Percentiles rank a stretch among this genome's conserved stretches.
phyloP scores from a whole-genome alignment of 2,329 filamentous ascomycete species.

The Cadophora malorum region DNA sequence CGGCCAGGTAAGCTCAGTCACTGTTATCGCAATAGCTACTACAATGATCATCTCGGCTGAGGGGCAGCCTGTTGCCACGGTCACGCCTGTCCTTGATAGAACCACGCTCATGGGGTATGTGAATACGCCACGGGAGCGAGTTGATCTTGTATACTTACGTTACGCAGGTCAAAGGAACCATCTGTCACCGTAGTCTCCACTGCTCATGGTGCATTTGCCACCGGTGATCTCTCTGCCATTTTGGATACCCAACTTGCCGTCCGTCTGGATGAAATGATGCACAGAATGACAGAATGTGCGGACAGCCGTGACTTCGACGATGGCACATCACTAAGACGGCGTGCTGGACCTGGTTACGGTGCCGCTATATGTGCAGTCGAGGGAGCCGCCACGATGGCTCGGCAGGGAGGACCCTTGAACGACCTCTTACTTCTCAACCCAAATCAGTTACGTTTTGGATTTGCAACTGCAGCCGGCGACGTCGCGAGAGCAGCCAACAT shows the following conservation, averaged over 20 bases:
- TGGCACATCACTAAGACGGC: neutral
- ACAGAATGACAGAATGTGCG: slow-evolving; percentile 5
- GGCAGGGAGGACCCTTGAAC: neutral
- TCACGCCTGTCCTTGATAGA: neutral
- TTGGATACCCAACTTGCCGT: slow-evolving; percentile 3
- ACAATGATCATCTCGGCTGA: slow-evolving; percentile 6
- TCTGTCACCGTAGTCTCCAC: slow-evolving; percentile 1
- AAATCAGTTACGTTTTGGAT: neutral
- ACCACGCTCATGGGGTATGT: slow-evolving; percentile 2
- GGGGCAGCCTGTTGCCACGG: slow-evolving; percentile 1
- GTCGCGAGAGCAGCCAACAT: slow-evolving; percentile 3
- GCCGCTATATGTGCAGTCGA: slow-evolving; percentile 11
- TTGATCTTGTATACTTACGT: neutral
- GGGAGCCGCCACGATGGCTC: neutral
- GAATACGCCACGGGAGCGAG: neutral
- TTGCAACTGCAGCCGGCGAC: neutral
- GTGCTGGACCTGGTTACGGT: slow-evolving; percentile 8
- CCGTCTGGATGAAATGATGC: slow-evolving; percentile 6
- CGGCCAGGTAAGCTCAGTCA: neutral
- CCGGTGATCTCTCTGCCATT: slow-evolving; percentile 4
- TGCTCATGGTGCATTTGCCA: slow-evolving; percentile 6
- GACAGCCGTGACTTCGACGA: neutral
- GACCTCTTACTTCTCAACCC: slow-evolving; percentile 7
- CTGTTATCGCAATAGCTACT: neutral
- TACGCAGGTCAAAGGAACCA: neutral